phyloP scores from a whole-genome alignment of 2,329 filamentous ascomycete species.

The Talaromyces sp. region DNA sequence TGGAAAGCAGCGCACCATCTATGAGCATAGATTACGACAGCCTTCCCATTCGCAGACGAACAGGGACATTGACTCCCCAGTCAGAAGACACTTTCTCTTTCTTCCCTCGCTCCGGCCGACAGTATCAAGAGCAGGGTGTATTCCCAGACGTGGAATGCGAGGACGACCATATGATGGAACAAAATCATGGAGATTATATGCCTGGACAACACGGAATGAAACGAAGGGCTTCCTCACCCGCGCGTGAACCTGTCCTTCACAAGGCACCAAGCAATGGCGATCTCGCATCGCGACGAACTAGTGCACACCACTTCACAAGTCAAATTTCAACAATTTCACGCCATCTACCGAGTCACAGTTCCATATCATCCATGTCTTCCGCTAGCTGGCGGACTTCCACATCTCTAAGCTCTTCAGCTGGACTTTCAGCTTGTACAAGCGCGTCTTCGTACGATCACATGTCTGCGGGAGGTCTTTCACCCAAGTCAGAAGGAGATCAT shows the following conservation, averaged over 20 bases:
- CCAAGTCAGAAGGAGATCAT: constrained; percentile 53
- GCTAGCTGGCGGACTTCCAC: constrained; percentile 58
- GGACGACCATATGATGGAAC: constrained; percentile 27
- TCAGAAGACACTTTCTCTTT: constrained; percentile 51
- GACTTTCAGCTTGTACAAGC: constrained; percentile 59
- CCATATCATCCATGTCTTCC: constrained; percentile 64
- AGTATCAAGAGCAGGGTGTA: constrained; percentile 60
- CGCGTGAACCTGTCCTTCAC: constrained; percentile 48
- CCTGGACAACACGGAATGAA: constrained; percentile 56
- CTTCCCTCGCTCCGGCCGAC: constrained; percentile 53
- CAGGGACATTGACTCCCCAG: constrained; percentile 47
- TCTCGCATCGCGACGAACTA: constrained; percentile 53
- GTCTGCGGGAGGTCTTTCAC: constrained; percentile 60
- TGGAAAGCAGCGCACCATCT: constrained; percentile 40
- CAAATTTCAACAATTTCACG: constrained; percentile 53
- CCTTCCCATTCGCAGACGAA: constrained; percentile 42
- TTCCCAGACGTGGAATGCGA: constrained; percentile 50
- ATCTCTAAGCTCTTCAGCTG: constrained; percentile 40
- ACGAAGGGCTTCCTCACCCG: constrained; percentile 62
- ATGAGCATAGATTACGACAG: constrained; percentile 41
- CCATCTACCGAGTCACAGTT: constrained; percentile 57
- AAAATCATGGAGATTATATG: constrained; percentile 10
- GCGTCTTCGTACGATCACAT: constrained; percentile 59
- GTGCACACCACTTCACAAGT: constrained; percentile 53
- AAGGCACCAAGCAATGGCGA: constrained; percentile 46